A percentile compares a stretch with the other conserved stretches of the same genome.
Evolutionary conservation across 2,329 filamentous ascomycete species (phyloP).

Genomic region (Colletotrichum phormii): DNA sequence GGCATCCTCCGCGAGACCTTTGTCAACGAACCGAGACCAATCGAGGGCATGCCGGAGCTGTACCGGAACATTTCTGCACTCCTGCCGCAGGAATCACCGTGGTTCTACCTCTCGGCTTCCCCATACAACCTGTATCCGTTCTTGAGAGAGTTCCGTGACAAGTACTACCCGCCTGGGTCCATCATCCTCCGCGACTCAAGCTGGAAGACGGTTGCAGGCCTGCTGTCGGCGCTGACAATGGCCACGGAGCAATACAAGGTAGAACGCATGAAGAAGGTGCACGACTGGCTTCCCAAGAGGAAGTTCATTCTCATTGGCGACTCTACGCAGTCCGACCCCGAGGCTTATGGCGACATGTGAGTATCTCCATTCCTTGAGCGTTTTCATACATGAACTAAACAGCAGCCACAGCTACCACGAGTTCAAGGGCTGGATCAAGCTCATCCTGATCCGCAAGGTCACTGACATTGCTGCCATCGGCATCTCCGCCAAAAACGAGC

Average conservation of each 20-base stretch:
- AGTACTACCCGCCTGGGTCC: conserved; percentile 80
- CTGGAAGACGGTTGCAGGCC: conserved; percentile 85
- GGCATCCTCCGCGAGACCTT: conserved; percentile 90
- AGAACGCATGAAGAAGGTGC: conserved; percentile 80
- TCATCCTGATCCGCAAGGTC: conserved; percentile 89
- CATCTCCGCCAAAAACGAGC: conserved; percentile 79
- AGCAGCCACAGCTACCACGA: conserved; percentile 62
- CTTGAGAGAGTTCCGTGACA: conserved; percentile 77
- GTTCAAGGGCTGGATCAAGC: conserved; percentile 80
- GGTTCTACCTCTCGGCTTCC: conserved; percentile 94
- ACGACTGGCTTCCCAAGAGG: conserved; percentile 80
- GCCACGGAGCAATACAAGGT: conserved; percentile 90
- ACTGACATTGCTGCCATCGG: conserved; percentile 76
- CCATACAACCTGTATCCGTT: conserved; percentile 96
- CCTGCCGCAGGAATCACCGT: conserved; percentile 72
- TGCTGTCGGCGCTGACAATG: conserved; percentile 82
- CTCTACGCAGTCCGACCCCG: conserved; percentile 90
- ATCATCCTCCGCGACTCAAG: conserved; percentile 86
- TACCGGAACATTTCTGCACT: conserved; percentile 74
- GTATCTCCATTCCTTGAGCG: conserved; percentile 38
- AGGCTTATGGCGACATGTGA: conserved; percentile 86
- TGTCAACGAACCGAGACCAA: conserved; percentile 76
- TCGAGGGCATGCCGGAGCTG: conserved; percentile 85
- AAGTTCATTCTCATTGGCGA: conserved; percentile 90
- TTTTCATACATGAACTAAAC: background rate